phyloP scores from a whole-genome alignment of 345 rosid species.

The Salix suchowensis region DNA sequence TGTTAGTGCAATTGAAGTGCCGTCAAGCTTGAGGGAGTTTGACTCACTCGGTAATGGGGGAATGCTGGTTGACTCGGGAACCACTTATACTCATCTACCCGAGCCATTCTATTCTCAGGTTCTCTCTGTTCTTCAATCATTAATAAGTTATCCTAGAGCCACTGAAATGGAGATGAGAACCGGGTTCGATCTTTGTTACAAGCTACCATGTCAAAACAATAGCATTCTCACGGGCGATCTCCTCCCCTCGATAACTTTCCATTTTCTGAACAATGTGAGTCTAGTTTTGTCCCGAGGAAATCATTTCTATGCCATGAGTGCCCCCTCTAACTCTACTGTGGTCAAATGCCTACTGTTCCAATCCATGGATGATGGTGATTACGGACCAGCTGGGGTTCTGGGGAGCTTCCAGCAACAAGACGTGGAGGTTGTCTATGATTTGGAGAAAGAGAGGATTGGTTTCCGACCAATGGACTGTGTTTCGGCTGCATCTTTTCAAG shows the following conservation, averaged over 20 bases:
- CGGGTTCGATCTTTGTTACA: conserved; percentile 80
- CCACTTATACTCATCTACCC: conserved; percentile 78
- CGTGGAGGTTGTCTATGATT: conserved; percentile 68
- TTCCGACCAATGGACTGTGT: conserved; percentile 79
- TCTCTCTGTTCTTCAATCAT: conserved; percentile 42
- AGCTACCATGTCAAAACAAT: conserved; percentile 56
- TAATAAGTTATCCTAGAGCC: conserved; percentile 56
- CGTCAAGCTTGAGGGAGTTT: conserved; percentile 50
- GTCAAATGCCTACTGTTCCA: conserved; percentile 69
- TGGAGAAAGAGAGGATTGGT: conserved; percentile 72
- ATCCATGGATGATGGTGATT: conserved; percentile 61
- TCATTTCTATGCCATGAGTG: conserved; percentile 64
- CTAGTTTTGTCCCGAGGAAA: conserved; percentile 56
- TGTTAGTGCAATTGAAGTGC: conserved; percentile 32
- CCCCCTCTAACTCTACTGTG: conserved; percentile 57
- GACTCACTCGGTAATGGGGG: conserved; percentile 82
- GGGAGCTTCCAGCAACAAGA: conserved; percentile 91
- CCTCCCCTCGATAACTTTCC: conserved; percentile 61
- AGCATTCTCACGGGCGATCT: conserved; percentile 12
- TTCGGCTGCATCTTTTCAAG: conserved; percentile 42
- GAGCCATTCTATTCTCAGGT: conserved; percentile 62
- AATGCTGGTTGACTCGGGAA: conserved; percentile 76
- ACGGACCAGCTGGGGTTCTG: conserved; percentile 73
- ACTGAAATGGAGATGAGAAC: conserved; percentile 43
- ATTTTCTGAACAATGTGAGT: conserved; percentile 68